Evolutionary conservation across 1,139 yeast species (phyloP).

Genomic region (Yamadazyma dushanensis): DNA sequence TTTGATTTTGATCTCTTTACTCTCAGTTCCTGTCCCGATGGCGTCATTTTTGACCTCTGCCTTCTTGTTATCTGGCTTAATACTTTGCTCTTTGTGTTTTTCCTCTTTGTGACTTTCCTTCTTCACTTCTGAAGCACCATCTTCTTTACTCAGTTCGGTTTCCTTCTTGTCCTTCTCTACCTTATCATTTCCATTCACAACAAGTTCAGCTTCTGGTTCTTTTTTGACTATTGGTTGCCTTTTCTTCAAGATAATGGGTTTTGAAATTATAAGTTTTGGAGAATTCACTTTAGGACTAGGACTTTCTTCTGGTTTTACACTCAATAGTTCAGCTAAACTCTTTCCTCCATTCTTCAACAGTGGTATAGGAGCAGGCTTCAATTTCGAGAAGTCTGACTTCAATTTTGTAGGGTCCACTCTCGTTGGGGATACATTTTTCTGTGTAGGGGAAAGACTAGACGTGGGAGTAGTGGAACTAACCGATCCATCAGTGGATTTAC

Average conservation of each 20-base stretch:
- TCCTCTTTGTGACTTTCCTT: background rate
- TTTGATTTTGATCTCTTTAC: too few relatives aligned
- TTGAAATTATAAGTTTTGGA: conserved; percentile 27
- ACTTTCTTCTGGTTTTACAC: conserved; percentile 24
- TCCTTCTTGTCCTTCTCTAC: background rate
- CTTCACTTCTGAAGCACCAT: background rate
- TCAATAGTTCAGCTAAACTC: conserved; percentile 43
- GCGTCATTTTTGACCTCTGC: too few relatives aligned
- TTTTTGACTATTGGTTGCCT: conserved; percentile 20
- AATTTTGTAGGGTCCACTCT: background rate
- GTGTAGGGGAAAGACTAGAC: background rate
- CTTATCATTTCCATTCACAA: too few relatives aligned
- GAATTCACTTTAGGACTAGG: conserved; percentile 17
- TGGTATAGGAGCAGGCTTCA: conserved; percentile 18
- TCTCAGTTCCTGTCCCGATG: too few relatives aligned
- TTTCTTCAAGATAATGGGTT: conserved; percentile 45
- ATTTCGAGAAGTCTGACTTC: conserved; percentile 5
- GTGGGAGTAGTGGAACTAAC: too few relatives aligned
- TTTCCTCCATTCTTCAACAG: conserved; percentile 18
- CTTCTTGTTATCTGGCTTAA: background rate
- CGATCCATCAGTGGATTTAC: conserved; percentile 1
- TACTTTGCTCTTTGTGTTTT: background rate
- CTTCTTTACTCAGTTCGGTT: background rate
- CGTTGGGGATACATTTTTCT: background rate
- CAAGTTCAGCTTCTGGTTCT: background rate